phyloP scores from a whole-genome alignment of 1,284 basidiomycete genomes.

The Apiotrichum laibachii region DNA sequence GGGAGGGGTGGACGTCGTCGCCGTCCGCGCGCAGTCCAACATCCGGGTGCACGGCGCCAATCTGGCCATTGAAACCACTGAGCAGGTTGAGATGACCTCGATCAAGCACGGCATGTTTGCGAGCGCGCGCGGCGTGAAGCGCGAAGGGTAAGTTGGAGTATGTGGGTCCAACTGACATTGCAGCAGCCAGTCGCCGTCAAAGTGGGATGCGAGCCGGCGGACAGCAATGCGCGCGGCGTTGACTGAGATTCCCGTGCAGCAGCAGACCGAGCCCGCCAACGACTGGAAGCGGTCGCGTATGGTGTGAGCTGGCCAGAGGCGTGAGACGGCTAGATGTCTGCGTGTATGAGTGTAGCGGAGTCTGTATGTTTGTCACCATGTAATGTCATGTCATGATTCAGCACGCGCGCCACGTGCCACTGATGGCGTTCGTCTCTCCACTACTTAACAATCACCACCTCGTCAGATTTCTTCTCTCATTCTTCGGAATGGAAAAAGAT shows the following conservation, averaged over 20 bases:
- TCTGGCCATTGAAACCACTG: constrained; percentile 13
- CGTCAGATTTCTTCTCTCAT: no score
- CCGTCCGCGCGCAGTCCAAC: constrained; percentile 24
- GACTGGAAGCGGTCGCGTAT: constrained; percentile 31
- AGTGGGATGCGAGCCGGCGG: constrained; percentile 7
- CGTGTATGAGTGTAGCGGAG: no score
- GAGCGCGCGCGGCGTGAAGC: constrained; percentile 43
- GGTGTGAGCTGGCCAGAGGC: no score
- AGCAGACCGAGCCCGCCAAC: neutral
- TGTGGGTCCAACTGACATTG: neutral
- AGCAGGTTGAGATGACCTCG: neutral
- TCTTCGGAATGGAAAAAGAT: no score
- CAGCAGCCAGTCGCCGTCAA: constrained; percentile 16
- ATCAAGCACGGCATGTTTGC: constrained; percentile 25
- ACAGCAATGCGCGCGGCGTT: constrained; percentile 21
- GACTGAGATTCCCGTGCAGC: constrained; percentile 22
- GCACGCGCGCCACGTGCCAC: no score
- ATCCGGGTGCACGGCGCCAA: constrained; percentile 12
- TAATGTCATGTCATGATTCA: no score
- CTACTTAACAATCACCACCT: no score
- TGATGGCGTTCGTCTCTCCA: no score
- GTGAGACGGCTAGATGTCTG: no score
- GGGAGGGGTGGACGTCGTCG: constrained; percentile 34
- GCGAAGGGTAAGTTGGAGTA: constrained; percentile 24
- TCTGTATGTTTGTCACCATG: no score